Base-by-base conservation (phyloP, 306 rosid genomes). In the Castanea mollissima region DNA sequence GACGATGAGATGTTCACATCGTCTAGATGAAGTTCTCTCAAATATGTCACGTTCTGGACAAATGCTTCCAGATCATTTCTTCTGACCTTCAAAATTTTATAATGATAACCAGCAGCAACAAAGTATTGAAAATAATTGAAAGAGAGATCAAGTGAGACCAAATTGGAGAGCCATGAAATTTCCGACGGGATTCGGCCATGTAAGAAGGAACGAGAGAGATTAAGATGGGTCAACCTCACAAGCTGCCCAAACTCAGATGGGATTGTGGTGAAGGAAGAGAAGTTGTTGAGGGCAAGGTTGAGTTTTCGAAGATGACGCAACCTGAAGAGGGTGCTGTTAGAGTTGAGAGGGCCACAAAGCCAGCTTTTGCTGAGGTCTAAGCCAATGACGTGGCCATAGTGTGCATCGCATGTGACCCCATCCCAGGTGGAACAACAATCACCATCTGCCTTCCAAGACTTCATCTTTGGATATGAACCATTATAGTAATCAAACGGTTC, bases 1-100 rank as follows among this genome's bases (percentile, higher is more conserved):
- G 15, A 9, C 14, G 0, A 46, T 46, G 14, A 0, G 0, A 46
- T 0, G 52, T 46, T 0, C 52, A 46, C 0, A 0, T 46, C 0
- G 1, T 46, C 52, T 46, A 46, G 52, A 11, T 46, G 52, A 46
- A 46, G 52, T 46, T 46, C 52, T 46, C 15, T 46, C 52, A 46
- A 46, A 46, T 46, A 11, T 46, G 52, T 46, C 52, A 46, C 0
- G 52, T 46, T 46, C 52, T 46, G 52, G 52, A 46, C 52, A 46
- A 46, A 1, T 46, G 15, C 3, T 46, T 46, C 52, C 0, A 46
- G 52, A 46, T 46, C 52, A 46, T 0, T 11, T 46, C 4, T 46
- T 46, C 3, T 46, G 52, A n/a, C n/a, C n/a, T n/a, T n/a, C n/a
- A n/a, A n/a, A n/a, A n/a, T n/a, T n/a, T n/a, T n/a, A n/a, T n/a